A percentile compares a stretch with the other conserved stretches of the same genome.
Evolutionary conservation across 352 stramenopile genomes (phyloP).

Genomic region (Globisporangium paddicum): DNA sequence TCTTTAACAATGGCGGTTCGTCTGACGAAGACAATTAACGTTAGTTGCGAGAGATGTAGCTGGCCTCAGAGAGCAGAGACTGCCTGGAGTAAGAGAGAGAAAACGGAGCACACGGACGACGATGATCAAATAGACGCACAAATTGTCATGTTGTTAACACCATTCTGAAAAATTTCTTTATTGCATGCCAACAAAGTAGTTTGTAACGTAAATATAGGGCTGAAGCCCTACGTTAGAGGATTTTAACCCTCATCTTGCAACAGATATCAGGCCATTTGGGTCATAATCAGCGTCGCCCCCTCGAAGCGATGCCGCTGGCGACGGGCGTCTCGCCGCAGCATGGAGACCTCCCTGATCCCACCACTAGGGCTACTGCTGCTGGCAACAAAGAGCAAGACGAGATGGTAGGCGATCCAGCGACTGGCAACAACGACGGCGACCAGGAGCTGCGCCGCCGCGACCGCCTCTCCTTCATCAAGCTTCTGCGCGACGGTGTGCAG

Average conservation of each 20-base stretch:
- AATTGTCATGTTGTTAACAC: too few species aligned
- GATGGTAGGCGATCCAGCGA: neutral
- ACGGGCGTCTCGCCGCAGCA: neutral
- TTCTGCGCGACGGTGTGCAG: constrained; percentile 61
- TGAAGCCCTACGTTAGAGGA: too few species aligned
- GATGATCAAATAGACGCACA: too few species aligned
- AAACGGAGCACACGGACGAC: too few species aligned
- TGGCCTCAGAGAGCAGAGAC: too few species aligned
- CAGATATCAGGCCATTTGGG: neutral
- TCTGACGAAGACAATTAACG: constrained; percentile 11
- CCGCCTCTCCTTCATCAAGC: constrained; percentile 35
- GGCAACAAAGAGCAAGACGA: neutral
- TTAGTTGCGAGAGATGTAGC: neutral
- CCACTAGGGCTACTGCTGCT: neutral
- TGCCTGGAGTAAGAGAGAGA: too few species aligned
- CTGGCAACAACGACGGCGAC: neutral
- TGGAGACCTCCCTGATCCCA: neutral
- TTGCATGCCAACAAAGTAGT: too few species aligned
- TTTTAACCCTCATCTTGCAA: too few species aligned
- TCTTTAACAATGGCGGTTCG: constrained; percentile 66
- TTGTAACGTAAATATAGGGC: too few species aligned
- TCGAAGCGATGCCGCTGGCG: neutral
- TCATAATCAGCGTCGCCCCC: neutral
- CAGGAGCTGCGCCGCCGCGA: constrained; percentile 10
- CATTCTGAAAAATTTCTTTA: too few species aligned